Conservation (phyloP, 768 basidiomycete genomes). For the Phaffia tasmanica region DNA sequence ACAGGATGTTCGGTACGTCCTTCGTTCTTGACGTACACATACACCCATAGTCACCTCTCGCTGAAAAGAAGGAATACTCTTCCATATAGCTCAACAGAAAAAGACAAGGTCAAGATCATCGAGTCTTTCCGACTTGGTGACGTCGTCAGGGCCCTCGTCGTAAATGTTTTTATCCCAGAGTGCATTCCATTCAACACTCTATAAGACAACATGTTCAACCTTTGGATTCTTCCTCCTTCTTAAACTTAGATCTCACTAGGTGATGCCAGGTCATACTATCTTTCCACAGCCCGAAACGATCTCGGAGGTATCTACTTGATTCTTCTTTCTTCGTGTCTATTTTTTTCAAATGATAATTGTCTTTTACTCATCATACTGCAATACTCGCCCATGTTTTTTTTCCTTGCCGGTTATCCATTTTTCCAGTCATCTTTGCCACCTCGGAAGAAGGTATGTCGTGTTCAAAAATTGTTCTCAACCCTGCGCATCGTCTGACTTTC, state of each 20-base stretch:
- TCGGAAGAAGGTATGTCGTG: constrained; percentile 56
- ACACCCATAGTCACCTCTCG: background rate
- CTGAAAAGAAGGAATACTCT: background rate
- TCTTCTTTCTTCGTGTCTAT: constrained; percentile 48
- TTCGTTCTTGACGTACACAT: background rate
- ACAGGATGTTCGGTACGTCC: constrained; percentile 58
- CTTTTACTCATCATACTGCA: too few species aligned
- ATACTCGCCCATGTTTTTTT: background rate
- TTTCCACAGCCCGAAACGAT: constrained; percentile 80
- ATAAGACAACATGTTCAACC: too few species aligned
- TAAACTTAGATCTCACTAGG: constrained; percentile 67
- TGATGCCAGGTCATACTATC: constrained; percentile 81
- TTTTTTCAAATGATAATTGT: too few species aligned
- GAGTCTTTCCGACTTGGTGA: constrained; percentile 89
- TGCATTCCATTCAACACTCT: background rate
- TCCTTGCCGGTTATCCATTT: too few species aligned
- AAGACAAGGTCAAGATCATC: constrained; percentile 75
- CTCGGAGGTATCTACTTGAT: constrained; percentile 57
- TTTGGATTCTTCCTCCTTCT: too few species aligned
- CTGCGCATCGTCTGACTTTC: constrained; percentile 3
- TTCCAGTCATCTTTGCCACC: constrained; percentile 33
- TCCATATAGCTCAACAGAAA: constrained; percentile 54
- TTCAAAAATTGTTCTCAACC: background rate
- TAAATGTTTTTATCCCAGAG: constrained; percentile 39
- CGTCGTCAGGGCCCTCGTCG: constrained; percentile 74